A percentile compares a stretch with the other conserved stretches of the same genome.
These are phyloP conservation scores for Neofusicoccum cordaticola DNA, from an alignment of 2,329 filamentous ascomycete species.

Conservation along the genomic window DNA sequence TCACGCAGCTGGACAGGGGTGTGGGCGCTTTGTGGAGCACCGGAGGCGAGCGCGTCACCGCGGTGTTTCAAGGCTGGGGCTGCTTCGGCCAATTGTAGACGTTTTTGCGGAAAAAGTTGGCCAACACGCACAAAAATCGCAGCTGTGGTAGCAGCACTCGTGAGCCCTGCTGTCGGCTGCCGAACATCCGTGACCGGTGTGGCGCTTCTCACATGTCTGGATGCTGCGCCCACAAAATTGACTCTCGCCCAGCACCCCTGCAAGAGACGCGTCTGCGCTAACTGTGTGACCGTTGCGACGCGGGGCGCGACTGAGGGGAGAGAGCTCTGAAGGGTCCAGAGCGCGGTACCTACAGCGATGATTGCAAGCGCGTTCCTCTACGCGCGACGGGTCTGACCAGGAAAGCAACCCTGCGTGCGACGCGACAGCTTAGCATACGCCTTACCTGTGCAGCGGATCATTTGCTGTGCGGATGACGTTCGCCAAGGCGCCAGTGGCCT, in stretches of 20 bases:
- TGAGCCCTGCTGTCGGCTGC: background rate
- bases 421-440: background rate
- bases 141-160: background rate
- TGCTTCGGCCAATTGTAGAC: background rate
- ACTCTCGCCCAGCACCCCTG: background rate
- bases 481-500: background rate
- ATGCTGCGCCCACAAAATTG: background rate
- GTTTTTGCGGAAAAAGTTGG: background rate
- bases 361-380: background rate
- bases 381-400: background rate
- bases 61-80: background rate
- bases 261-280: background rate
- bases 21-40: constrained; percentile 5
- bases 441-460: background rate
- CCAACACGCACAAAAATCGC: background rate
- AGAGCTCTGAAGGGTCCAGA: background rate
- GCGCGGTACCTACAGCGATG: background rate
- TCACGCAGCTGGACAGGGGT: constrained; percentile 7
- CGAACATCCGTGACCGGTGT: constrained; percentile 11
- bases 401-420: background rate
- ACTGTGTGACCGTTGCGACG: background rate
- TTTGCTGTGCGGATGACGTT: background rate
- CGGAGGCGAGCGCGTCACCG: background rate
- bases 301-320: background rate
- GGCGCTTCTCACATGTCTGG: background rate